These are phyloP conservation scores for Skeletonema potamos DNA, from an alignment of 108 stramenopile genomes.

Conservation along the genomic window DNA sequence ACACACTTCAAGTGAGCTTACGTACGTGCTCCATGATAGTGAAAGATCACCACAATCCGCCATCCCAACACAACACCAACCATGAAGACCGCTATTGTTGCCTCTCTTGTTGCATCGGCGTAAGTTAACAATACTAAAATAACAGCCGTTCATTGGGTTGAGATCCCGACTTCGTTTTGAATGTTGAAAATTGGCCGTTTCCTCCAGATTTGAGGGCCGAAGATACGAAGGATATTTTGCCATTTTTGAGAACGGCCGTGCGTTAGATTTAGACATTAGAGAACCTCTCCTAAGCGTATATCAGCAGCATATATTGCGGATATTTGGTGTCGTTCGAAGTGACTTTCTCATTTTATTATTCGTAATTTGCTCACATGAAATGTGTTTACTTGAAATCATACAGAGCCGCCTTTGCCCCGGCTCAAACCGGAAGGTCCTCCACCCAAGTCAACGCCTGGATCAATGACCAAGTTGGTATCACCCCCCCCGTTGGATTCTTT, in stretches of 20 bases:
- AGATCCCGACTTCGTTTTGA: neutral
- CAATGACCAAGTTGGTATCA: slow-evolving; percentile 81
- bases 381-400: neutral
- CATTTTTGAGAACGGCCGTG: neutral
- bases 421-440: slow-evolving; percentile 23
- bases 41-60: neutral
- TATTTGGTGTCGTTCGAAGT: neutral
- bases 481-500: slow-evolving; percentile 86
- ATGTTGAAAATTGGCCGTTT: neutral
- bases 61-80: slow-evolving; percentile 1
- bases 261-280: neutral
- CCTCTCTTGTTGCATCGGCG: slow-evolving; percentile 47
- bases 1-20: neutral
- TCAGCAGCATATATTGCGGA: slow-evolving; percentile 55
- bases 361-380: neutral
- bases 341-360: neutral
- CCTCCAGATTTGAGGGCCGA: neutral
- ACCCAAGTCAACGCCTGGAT: slow-evolving; percentile 51
- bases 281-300: neutral
- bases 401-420: slow-evolving; percentile 30
- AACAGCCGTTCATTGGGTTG: neutral
- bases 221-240: neutral
- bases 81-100: slow-evolving; percentile 46
- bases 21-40: neutral
- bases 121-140: slow-evolving; percentile 14